Percentiles rank a stretch among this genome's conserved stretches.
Evolutionary conservation across 164 flowering plant genomes (phyloP).

Genomic region (Kingdonia uniflora): DNA sequence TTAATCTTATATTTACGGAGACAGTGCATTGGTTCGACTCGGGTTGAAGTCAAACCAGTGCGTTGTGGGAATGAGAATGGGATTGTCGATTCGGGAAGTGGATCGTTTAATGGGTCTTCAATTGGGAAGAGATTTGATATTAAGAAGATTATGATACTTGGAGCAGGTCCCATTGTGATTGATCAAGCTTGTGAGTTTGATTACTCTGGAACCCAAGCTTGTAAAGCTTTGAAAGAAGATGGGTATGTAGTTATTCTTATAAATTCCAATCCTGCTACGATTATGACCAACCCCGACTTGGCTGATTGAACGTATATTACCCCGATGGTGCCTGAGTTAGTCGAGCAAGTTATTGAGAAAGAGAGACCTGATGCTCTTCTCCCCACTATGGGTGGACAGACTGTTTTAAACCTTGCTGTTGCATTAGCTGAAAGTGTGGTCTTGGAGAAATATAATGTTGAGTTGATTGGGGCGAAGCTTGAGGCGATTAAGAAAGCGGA

Average conservation of each 20-base stretch:
- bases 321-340: constrained; percentile 85
- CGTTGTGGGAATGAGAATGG: too few relatives aligned
- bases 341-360: constrained; percentile 75
- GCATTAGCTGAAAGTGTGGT: constrained; percentile 82
- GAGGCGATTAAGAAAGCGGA: constrained; percentile 92
- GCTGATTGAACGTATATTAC: constrained; percentile 83
- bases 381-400: constrained; percentile 99
- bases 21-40: too few relatives aligned
- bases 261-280: constrained; percentile 97
- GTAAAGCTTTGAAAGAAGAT: constrained; percentile 84
- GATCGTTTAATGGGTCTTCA: constrained; percentile 4
- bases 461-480: constrained; percentile 94
- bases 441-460: constrained; percentile 62
- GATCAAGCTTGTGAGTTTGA: constrained; percentile 99
- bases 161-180: constrained; percentile 94
- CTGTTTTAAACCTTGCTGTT: constrained; percentile 86
- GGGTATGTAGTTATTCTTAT: constrained; percentile 85
- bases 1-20: too few relatives aligned
- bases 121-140: constrained; percentile 74
- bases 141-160: constrained; percentile 88
- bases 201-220: constrained; percentile 96
- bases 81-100: constrained; percentile 8
- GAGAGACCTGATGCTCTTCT: constrained; percentile 95
- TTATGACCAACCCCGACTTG: constrained; percentile 94
- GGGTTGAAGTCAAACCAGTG: too few relatives aligned